Evolutionary conservation across 176 grass and related monocot species (phyloP).

Genomic region (Eragrostis nindensis): DNA sequence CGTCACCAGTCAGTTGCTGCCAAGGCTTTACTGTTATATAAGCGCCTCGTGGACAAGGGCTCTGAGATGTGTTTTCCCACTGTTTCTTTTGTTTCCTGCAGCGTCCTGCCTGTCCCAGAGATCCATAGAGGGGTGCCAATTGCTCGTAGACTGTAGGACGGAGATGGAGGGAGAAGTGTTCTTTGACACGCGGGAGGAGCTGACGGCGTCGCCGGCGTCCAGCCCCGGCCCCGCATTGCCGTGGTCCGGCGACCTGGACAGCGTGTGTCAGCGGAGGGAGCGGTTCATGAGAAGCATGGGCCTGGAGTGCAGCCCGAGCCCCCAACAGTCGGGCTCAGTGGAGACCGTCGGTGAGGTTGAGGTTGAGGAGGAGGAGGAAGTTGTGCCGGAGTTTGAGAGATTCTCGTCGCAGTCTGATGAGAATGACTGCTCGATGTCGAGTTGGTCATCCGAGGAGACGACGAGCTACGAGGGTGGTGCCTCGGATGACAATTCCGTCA

Average conservation of each 20-base stretch:
- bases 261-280: slow-evolving; percentile 49
- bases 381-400: slow-evolving; percentile 33
- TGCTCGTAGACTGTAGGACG: slow-evolving; percentile 29
- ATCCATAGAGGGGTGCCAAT: slow-evolving; percentile 51
- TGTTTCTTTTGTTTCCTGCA: slow-evolving; percentile 32
- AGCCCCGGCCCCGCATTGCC: slow-evolving; percentile 50
- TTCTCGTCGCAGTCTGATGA: slow-evolving; percentile 47
- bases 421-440: slow-evolving; percentile 62
- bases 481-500: slow-evolving; percentile 51
- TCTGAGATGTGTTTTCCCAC: slow-evolving; percentile 43
- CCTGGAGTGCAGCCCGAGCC: slow-evolving; percentile 45
- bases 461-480: slow-evolving; percentile 34
- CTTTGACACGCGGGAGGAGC: slow-evolving; percentile 53
- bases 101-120: slow-evolving; percentile 11
- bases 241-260: slow-evolving; percentile 48
- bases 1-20: slow-evolving; percentile 32
- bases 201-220: slow-evolving; percentile 38
- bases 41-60: slow-evolving; percentile 18
- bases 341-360: not conserved
- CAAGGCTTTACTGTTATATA: slow-evolving; percentile 61
- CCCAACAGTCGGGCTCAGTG: slow-evolving; percentile 1
- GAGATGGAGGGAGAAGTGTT: slow-evolving; percentile 52
- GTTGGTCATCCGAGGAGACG: slow-evolving; percentile 63
- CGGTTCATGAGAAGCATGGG: slow-evolving; percentile 67
- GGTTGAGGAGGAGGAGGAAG: slow-evolving; percentile 16